A percentile compares a stretch with the other conserved stretches of the same genome.
Conservation (phyloP, 73 alveolate species). For the Paramecium pentaurelia region DNA sequence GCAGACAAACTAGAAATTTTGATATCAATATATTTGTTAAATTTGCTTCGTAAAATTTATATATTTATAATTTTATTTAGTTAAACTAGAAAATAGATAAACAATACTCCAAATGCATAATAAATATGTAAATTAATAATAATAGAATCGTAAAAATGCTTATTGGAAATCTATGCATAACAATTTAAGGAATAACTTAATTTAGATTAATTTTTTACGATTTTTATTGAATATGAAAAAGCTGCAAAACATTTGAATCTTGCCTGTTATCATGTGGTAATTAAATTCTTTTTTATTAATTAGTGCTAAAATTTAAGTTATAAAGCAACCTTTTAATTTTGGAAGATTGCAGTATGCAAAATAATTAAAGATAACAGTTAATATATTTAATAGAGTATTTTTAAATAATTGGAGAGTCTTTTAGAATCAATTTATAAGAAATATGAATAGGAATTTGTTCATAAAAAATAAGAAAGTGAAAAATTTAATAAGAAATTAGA, state of each 20-base stretch:
- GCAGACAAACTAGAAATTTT: no score
- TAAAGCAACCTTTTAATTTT: neutral
- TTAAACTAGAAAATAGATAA: neutral
- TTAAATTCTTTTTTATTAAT: neutral
- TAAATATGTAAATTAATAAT: neutral
- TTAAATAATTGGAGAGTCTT: neutral
- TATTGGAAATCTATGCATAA: neutral
- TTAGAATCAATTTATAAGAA: neutral
- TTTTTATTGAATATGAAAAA: neutral
- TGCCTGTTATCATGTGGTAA: neutral
- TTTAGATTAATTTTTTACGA: neutral
- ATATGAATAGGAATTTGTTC: neutral
- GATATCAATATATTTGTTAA: no score
- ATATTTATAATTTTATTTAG: neutral
- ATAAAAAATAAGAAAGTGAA: neutral
- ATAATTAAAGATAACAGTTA: neutral
- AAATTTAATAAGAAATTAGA: neutral
- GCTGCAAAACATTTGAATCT: neutral
- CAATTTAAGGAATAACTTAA: neutral
- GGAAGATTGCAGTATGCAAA: neutral
- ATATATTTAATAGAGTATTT: neutral
- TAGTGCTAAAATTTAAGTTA: neutral
- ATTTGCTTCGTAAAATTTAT: neutral
- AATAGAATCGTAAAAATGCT: neutral
- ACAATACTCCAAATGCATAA: neutral